Conservation (phyloP, 441 rosid genomes). For the Jatropha multifida region DNA sequence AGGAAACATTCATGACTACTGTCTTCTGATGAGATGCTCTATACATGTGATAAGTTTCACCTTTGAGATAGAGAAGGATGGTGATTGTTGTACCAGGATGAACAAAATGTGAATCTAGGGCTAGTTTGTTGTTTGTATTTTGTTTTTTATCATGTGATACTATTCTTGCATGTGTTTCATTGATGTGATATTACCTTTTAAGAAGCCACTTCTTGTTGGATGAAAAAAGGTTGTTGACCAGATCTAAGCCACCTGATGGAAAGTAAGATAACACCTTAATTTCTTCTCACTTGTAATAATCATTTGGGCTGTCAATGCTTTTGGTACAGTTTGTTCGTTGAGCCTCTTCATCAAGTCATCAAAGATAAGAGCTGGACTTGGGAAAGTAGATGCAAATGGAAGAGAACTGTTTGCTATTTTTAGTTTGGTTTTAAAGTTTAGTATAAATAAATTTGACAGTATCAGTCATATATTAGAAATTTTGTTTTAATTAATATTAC, state of each 20-base stretch:
- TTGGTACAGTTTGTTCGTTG: not conserved
- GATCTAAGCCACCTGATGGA: not conserved
- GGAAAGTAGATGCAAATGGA: no score
- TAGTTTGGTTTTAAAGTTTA: no score
- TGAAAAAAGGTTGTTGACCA: not conserved
- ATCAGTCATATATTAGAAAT: no score
- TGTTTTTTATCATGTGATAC: not conserved
- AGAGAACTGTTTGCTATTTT: no score
- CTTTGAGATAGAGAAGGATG: no score
- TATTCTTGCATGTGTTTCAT: not conserved
- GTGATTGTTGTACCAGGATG: not conserved
- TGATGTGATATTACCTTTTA: no score
- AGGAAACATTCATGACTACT: conserved; percentile 55
- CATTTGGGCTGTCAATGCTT: not conserved
- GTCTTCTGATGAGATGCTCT: not conserved
- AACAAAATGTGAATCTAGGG: not conserved
- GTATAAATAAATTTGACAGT: no score
- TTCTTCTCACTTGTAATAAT: no score
- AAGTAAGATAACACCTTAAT: not conserved
- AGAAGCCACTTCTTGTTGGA: no score
- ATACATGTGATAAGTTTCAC: not conserved
- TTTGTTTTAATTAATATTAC: no score
- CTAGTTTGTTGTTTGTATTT: not conserved
- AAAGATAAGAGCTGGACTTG: no score
- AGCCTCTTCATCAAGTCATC: not conserved